Evolutionary conservation across 768 basidiomycete species (phyloP).

Genomic region (Lyophyllum semitale): DNA sequence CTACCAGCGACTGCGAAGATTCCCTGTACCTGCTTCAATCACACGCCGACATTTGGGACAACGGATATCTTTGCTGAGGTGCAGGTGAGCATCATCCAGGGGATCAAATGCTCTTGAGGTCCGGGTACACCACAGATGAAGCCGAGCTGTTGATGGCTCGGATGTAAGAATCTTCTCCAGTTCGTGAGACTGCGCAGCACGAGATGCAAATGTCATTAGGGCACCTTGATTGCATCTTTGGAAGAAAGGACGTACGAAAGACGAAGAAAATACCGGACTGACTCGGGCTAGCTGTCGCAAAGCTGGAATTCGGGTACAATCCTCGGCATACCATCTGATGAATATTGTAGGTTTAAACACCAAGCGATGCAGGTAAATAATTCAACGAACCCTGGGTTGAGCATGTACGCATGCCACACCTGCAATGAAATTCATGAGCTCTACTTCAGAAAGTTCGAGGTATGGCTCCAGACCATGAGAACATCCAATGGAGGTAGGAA

Average conservation of each 20-base stretch:
- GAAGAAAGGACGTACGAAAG: conserved; percentile 1
- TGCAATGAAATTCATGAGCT: background rate
- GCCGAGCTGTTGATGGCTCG: conserved; percentile 1
- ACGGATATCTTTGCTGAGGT: conserved; percentile 3
- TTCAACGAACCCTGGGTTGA: conserved; percentile 12
- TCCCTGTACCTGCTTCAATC: conserved; percentile 4
- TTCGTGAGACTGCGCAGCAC: background rate
- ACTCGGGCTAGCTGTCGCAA: background rate
- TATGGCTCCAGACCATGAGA: conserved; percentile 28
- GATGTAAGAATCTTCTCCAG: background rate
- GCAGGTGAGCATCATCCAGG: conserved; percentile 10
- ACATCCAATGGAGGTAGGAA: conserved; percentile 37
- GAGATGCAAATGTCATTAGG: background rate
- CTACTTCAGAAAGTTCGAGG: background rate
- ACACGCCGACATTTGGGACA: conserved; percentile 8
- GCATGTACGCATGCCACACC: conserved; percentile 20
- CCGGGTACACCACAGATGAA: background rate
- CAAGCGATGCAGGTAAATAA: background rate
- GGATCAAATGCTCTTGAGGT: conserved; percentile 10
- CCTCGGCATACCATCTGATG: conserved; percentile 16
- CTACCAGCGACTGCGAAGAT: no score
- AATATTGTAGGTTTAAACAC: background rate
- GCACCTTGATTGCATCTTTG: background rate
- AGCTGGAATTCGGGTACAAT: conserved; percentile 3
- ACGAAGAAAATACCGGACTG: background rate